Conservation (phyloP, 192 early-diverging fungal genomes). For the Paraglomus brasilianum region DNA sequence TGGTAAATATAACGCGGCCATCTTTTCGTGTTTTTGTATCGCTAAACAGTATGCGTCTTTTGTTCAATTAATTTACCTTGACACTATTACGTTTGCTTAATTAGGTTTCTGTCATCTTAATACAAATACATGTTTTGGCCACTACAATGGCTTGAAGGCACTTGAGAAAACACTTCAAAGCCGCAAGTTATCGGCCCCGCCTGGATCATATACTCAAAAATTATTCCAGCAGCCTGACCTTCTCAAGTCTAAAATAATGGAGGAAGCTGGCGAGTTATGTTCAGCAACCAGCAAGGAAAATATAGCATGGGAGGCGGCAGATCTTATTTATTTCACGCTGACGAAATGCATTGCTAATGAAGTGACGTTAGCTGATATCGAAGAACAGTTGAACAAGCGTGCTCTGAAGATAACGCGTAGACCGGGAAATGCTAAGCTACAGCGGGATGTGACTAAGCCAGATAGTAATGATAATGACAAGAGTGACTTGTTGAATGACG, state of each 20-base stretch:
- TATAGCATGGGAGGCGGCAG: slow-evolving; percentile 94
- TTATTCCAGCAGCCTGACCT: slow-evolving; percentile 82
- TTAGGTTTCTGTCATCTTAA: slow-evolving; percentile 92
- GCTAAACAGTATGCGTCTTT: background rate
- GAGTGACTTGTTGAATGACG: background rate
- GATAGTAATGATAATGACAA: slow-evolving; percentile 6
- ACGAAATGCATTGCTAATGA: slow-evolving; percentile 80
- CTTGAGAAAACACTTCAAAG: slow-evolving; percentile 67
- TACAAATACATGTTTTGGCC: slow-evolving; percentile 90
- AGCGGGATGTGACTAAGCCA: slow-evolving; percentile 48
- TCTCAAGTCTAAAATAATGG: slow-evolving; percentile 89
- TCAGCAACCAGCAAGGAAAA: slow-evolving; percentile 72
- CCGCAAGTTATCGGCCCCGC: slow-evolving; percentile 72
- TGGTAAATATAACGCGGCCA: slow-evolving; percentile 44
- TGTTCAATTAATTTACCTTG: slow-evolving; percentile 15
- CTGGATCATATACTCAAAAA: slow-evolving; percentile 88
- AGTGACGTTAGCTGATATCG: slow-evolving; percentile 82
- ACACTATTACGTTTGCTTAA: background rate
- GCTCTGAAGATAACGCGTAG: slow-evolving; percentile 84
- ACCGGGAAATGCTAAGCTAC: slow-evolving; percentile 92
- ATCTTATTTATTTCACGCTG: slow-evolving; percentile 94
- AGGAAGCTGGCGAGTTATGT: slow-evolving; percentile 93
- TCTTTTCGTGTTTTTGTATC: background rate
- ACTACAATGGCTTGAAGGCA: slow-evolving; percentile 67
- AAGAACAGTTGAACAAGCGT: slow-evolving; percentile 79